phyloP scores from a whole-genome alignment of 2,329 filamentous ascomycete genomes.

The Grosmannia clavigera region DNA sequence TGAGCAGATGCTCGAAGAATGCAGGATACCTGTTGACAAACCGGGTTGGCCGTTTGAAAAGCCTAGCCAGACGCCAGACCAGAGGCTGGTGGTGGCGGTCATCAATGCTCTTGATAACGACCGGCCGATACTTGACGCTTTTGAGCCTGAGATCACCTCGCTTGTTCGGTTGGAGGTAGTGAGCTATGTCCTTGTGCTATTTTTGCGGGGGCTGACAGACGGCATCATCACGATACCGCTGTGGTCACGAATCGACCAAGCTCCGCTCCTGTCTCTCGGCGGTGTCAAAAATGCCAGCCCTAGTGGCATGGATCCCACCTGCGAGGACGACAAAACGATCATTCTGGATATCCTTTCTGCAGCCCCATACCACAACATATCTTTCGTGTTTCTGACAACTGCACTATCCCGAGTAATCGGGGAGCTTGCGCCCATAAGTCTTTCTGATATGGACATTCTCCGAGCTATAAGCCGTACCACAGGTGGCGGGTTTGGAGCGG shows the following conservation, averaged over 20 bases:
- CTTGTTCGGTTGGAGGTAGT: slow-evolving; percentile 63
- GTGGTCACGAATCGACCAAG: slow-evolving; percentile 57
- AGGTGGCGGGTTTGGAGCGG: slow-evolving; percentile 9
- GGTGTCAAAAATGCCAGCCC: slow-evolving; percentile 20
- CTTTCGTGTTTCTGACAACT: slow-evolving; percentile 75
- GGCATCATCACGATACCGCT: slow-evolving; percentile 61
- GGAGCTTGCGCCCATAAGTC: slow-evolving; percentile 32
- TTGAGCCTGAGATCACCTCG: slow-evolving; percentile 50
- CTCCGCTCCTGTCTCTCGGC: slow-evolving; percentile 17
- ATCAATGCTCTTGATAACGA: slow-evolving; percentile 65
- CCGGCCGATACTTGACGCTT: slow-evolving; percentile 42
- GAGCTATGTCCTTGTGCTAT: slow-evolving; percentile 57
- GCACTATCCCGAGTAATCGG: slow-evolving; percentile 49
- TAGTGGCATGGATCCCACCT: slow-evolving; percentile 6
- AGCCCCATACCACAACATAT: slow-evolving; percentile 70
- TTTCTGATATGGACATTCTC: slow-evolving; percentile 24
- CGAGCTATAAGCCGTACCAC: slow-evolving; percentile 6
- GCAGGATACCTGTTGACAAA: slow-evolving; percentile 35
- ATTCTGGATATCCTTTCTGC: slow-evolving; percentile 63
- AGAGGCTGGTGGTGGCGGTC: slow-evolving; percentile 16
- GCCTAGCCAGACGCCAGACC: not conserved
- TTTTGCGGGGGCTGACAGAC: slow-evolving; percentile 63
- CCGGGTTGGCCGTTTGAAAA: slow-evolving; percentile 47
- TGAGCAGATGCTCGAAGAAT: slow-evolving; percentile 46
- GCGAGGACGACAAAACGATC: slow-evolving; percentile 33